Base-by-base conservation (phyloP, 768 basidiomycete species). In the Thelephora ganbajun region DNA sequence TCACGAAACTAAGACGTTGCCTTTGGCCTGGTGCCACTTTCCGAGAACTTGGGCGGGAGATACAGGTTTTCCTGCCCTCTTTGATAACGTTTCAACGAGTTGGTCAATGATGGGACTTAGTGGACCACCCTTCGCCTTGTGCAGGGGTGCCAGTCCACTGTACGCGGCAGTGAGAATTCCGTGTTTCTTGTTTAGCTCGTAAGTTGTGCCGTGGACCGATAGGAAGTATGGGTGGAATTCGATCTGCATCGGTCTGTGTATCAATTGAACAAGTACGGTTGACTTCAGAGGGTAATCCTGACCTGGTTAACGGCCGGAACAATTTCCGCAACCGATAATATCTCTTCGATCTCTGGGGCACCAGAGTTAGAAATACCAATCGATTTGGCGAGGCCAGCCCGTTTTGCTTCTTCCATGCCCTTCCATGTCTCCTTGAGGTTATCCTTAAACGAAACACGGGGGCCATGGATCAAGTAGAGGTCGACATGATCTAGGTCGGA, bases 291-390 rank as follows among this genome's bases (percentile, higher is more conserved):
- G 9, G 13, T 11, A 13, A 6, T 20, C 33, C 56, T 39, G 30
- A 73, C 74, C 67, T 79, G 76, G 58, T 79, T 77, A 33, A 76
- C 69, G 1, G 70, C 69, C 0, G 78, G 78, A 1, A 57, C 43
- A 41, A 74, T 58, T 23, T 64, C 72, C 12, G 70, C 71, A 13
- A 56, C 62, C 35, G 67, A 61, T 22, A 73, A 55, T 22, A 79
- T 61, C 19, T 67, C 61, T 46, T 69, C 60, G 42, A 79, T 57
- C 22, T 73, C 59, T 37, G 62, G 54, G 16, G 66, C 56, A 14
- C 63, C 63, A 57, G 72, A 74, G 61, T 80, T 80, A n/a, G 73
- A 73, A 13, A 80, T 72, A 4, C 78, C 77, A 36, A 74, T 69
- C 45, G 54, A 62, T 54, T 55, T 62, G 18, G 58, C 48, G 26